phyloP scores from a whole-genome alignment of 352 stramenopile genomes.

The Phytophthora sp. region DNA sequence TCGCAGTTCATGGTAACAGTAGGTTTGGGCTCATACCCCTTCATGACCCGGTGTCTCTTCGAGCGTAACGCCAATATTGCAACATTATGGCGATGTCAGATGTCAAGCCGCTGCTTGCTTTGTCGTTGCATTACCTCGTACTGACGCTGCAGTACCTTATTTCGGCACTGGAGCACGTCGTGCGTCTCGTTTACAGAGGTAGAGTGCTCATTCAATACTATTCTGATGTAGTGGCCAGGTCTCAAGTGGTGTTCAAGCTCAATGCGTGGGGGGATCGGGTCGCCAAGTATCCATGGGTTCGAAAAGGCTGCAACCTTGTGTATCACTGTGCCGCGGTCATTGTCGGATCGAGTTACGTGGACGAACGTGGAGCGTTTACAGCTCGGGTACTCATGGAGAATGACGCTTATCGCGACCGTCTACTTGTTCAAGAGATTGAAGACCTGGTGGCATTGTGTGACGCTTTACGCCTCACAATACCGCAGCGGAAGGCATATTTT shows the following conservation, averaged over 20 bases:
- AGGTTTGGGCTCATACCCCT: not conserved
- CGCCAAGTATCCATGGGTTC: constrained; percentile 28
- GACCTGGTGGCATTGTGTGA: constrained; percentile 65
- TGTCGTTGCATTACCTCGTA: not conserved
- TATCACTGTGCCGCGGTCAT: constrained; percentile 41
- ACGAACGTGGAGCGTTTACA: constrained; percentile 55
- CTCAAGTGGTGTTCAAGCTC: constrained; percentile 6
- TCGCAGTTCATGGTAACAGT: not conserved
- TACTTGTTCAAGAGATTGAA: constrained; percentile 63
- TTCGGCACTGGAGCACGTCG: not conserved
- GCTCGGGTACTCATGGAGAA: constrained; percentile 56
- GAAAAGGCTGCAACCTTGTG: constrained; percentile 26
- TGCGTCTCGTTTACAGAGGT: constrained; percentile 5
- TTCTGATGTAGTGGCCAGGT: constrained; percentile 3
- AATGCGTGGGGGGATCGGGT: constrained; percentile 6
- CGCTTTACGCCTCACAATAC: constrained; percentile 52
- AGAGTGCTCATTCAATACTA: constrained; percentile 3
- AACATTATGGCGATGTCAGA: constrained; percentile 23
- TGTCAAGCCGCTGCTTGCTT: constrained; percentile 14
- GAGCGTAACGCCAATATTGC: constrained; percentile 9
- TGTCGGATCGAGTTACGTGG: constrained; percentile 50
- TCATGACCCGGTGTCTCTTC: constrained; percentile 15
- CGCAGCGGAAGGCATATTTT: constrained; percentile 67
- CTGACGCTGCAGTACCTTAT: constrained; percentile 14
- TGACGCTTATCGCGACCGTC: constrained; percentile 66